phyloP scores from a whole-genome alignment of 169 alveolate genomes.

The Cryptosporidium ryanae region DNA sequence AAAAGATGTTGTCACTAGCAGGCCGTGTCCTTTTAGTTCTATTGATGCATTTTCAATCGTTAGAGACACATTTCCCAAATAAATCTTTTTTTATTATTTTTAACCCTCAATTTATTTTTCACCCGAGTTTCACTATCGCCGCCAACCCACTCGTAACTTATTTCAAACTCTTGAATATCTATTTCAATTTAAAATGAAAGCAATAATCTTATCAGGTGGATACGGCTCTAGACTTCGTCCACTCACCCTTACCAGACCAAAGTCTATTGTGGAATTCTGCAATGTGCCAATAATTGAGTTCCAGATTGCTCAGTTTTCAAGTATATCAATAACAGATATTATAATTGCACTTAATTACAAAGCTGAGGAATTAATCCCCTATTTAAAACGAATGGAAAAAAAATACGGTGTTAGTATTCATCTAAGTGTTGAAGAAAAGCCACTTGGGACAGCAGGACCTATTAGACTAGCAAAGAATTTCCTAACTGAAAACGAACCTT shows the following conservation, averaged over 20 bases:
- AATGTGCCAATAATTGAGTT: conserved; percentile 94
- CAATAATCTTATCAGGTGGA: conserved; percentile 97
- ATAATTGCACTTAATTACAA: conserved; percentile 91
- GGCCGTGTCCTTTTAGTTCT: conserved; percentile 67
- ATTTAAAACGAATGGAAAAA: conserved; percentile 82
- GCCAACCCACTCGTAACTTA: not conserved
- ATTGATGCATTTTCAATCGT: conserved; percentile 69
- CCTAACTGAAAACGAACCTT: conserved; percentile 85
- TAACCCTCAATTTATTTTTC: not conserved
- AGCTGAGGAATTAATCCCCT: conserved; percentile 84
- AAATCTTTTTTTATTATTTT: not conserved
- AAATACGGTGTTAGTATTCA: conserved; percentile 91
- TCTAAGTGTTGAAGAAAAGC: conserved; percentile 93
- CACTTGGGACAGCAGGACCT: conserved; percentile 96
- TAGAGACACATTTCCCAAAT: conserved; percentile 34
- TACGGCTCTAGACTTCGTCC: conserved; percentile 99
- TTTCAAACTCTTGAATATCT: not conserved
- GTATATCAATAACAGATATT: conserved; percentile 81
- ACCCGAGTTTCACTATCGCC: not conserved
- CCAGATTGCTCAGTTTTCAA: conserved; percentile 80
- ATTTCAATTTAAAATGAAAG: conserved; percentile 89
- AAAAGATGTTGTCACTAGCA: not conserved
- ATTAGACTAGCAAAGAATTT: conserved; percentile 88
- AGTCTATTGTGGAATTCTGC: conserved; percentile 95
- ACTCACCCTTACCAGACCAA: conserved; percentile 95